Percentiles rank a stretch among this genome's conserved stretches.
Evolutionary conservation across 805 yeast species (phyloP).

Genomic region (Kuraishia piskuri): DNA sequence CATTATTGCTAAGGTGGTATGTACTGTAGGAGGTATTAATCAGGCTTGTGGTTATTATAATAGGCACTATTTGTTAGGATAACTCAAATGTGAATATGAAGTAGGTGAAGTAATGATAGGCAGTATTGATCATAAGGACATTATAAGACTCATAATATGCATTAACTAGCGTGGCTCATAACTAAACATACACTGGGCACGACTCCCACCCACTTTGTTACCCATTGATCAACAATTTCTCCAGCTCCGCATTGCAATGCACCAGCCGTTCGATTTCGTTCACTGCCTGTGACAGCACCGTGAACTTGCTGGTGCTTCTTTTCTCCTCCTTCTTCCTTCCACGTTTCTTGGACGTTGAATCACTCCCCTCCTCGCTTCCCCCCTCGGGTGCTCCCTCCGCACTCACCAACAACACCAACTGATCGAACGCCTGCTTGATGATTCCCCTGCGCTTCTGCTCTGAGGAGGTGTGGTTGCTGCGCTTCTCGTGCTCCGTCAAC

Average conservation of each 20-base stretch:
- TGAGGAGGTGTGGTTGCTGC: slow-evolving; percentile 26
- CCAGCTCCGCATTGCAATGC: slow-evolving; percentile 11
- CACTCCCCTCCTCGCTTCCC: slow-evolving; percentile 2
- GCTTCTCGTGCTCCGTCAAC: slow-evolving; percentile 24
- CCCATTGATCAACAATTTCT: slow-evolving; percentile 2
- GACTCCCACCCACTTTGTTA: no score
- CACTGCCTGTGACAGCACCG: slow-evolving; percentile 17
- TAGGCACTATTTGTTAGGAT: no score
- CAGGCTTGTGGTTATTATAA: no score
- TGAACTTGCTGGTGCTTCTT: slow-evolving; percentile 12
- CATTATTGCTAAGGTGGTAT: no score
- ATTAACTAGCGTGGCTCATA: no score
- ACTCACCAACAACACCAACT: slow-evolving; percentile 17
- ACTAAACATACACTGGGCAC: no score
- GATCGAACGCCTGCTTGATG: slow-evolving; percentile 28
- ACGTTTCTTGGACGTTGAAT: slow-evolving; percentile 10
- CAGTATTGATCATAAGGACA: no score
- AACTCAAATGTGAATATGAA: no score
- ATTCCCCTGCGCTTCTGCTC: slow-evolving; percentile 28
- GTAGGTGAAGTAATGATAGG: no score
- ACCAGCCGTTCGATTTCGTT: slow-evolving; percentile 18
- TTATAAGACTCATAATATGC: no score
- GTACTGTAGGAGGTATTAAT: no score
- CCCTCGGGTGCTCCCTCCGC: slow-evolving; percentile 5
- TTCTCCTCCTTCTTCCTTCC: slow-evolving; percentile 6